Percentiles rank a stretch among this genome's conserved stretches.
phyloP scores from a whole-genome alignment of 768 basidiomycete genomes.

The Chlorophyllum brunneum region DNA sequence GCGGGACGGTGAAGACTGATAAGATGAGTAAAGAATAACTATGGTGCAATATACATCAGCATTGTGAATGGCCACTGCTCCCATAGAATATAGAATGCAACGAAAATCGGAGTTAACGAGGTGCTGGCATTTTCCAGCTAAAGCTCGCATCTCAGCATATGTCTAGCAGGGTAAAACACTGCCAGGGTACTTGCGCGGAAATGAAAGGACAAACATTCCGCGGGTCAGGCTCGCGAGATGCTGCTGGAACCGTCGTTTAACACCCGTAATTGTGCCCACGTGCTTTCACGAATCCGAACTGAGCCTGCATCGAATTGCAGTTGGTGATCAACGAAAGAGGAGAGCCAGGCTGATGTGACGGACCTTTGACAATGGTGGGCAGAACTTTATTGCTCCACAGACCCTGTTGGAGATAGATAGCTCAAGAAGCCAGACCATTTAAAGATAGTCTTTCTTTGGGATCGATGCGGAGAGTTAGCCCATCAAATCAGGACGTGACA shows the following conservation, averaged over 20 bases:
- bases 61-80: no score
- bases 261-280: conserved; percentile 1
- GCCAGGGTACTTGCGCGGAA: conserved; percentile 2
- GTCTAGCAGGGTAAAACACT: neutral
- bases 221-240: conserved; percentile 1
- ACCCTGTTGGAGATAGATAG: conserved; percentile 11
- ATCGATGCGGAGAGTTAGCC: neutral
- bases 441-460: conserved; percentile 4
- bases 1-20: neutral
- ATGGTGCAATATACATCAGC: no score
- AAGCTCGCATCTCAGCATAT: neutral
- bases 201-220: neutral
- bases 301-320: neutral
- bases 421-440: conserved; percentile 1
- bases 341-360: conserved; percentile 9
- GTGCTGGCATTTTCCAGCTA: neutral
- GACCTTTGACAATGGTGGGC: neutral
- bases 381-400: conserved; percentile 12
- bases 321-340: neutral
- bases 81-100: no score
- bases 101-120: conserved; percentile 1
- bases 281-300: neutral
- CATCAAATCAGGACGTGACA: conserved; percentile 9
- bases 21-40: neutral
- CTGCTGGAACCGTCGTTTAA: neutral